Evolutionary conservation across 345 rosid species (phyloP), one percentile per base, ranked within the genome.

Genomic region (Gossypium ekmanianum): DNA sequence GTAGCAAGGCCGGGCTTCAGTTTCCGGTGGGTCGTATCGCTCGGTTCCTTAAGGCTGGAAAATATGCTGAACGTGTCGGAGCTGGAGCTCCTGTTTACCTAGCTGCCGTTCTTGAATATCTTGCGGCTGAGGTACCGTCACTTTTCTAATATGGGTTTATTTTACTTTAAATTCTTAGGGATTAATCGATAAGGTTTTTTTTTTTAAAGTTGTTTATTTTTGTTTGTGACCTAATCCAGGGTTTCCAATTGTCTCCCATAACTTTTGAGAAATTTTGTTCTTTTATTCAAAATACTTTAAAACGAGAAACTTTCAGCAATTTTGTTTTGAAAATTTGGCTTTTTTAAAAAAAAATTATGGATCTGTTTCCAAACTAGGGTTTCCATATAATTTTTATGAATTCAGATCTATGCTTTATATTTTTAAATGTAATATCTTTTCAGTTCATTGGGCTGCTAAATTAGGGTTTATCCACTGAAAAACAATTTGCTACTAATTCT

Each of bases 21-120:
- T 94, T 92, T 4, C 97, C 98, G 2, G 97, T 94, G 1, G 97
- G 98, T 74, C 98, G 96, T 88, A 92, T 94, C 64, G 98, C 97
- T 34, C 83, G 98, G 11, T 94, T 94, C 82, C 86, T 94, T 50
- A 94, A 94, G 86, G 98, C 96, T 68, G 98, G 97, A 7, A 94
- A 94, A 83, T 94, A 94, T 73, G 98, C 98, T 29, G 98, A 92
- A 56, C 95, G 98, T 24, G 97, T 93, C 2, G 98, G 98, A 6
- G 98, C 98, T 52, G 98, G 97, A 7, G 97, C 97, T 54, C 98
- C 98, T 10, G 98, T 94, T 45, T 94, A 94, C 75, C 98, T 90
- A 24, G 98, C 98, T 39, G 96, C 98, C 71, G 97, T 94, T 17
- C 97, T 94, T 8, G 98, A 94, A 55, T 94, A 94, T 68, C 90